Evolutionary conservation across 2,329 filamentous ascomycete species (phyloP).

Genomic region (Madurella mycetomatis): DNA sequence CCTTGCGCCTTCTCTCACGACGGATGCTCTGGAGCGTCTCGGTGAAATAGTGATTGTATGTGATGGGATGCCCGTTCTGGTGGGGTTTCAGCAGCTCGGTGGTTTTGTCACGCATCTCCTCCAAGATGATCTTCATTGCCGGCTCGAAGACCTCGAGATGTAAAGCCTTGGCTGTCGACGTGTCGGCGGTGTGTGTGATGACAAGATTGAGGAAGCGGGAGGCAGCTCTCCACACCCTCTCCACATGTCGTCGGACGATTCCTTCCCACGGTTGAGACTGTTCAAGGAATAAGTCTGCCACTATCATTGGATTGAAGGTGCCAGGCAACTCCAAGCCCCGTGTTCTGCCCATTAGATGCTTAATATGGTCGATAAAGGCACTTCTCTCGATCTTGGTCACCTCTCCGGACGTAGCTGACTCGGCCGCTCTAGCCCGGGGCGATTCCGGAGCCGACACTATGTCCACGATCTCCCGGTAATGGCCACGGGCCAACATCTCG

Average conservation of each 20-base stretch:
- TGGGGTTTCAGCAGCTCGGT: constrained; percentile 44
- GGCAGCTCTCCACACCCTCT: constrained; percentile 44
- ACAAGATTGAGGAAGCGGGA: constrained; percentile 44
- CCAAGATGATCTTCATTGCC: constrained; percentile 27
- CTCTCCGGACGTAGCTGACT: not conserved
- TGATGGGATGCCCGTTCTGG: constrained; percentile 44
- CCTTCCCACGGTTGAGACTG: constrained; percentile 52
- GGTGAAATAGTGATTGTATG: constrained; percentile 47
- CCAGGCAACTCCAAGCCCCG: constrained; percentile 56
- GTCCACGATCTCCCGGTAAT: constrained; percentile 9
- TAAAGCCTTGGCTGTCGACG: constrained; percentile 35
- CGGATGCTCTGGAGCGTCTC: constrained; percentile 34
- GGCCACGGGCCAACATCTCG: constrained; percentile 9
- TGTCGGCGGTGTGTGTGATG: constrained; percentile 35
- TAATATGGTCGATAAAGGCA: constrained; percentile 39
- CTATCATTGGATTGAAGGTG: constrained; percentile 55
- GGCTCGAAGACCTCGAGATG: constrained; percentile 29
- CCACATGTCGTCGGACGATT: constrained; percentile 44
- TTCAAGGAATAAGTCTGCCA: constrained; percentile 55
- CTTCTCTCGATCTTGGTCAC: constrained; percentile 13
- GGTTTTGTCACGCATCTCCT: constrained; percentile 38
- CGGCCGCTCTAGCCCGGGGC: not conserved
- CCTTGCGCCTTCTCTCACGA: constrained; percentile 13
- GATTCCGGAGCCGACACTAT: too few relatives aligned
- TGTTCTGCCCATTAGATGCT: constrained; percentile 35